These are phyloP conservation scores for Solanum sejunctum DNA, from an alignment of 257 asterid species.

Conservation along the genomic window DNA sequence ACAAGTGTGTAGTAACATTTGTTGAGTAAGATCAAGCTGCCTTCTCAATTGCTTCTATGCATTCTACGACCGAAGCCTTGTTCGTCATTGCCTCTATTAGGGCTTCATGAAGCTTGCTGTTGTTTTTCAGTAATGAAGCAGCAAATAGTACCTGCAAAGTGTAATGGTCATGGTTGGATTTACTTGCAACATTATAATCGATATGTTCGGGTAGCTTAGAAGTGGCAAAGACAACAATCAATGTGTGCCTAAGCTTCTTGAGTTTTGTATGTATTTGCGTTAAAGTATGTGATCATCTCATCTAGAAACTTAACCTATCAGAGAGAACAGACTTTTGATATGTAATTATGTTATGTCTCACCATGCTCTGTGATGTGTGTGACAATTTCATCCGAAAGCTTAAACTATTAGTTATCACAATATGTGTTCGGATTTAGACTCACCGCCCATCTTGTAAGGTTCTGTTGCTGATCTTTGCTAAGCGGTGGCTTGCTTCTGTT, in stretches of 20 bases:
- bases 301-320: neutral
- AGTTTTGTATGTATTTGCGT: neutral
- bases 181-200: neutral
- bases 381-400: neutral
- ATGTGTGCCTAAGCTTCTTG: neutral
- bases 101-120: conserved; percentile 56
- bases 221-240: neutral
- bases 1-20: neutral
- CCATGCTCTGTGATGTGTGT: neutral
- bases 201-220: neutral
- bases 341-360: neutral
- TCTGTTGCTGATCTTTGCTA: conserved; percentile 90
- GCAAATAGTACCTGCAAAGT: conserved; percentile 60
- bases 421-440: neutral
- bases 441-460: conserved; percentile 98
- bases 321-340: neutral
- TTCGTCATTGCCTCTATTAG: conserved; percentile 71
- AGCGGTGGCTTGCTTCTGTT: conserved; percentile 80
- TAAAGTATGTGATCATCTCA: neutral
- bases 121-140: conserved; percentile 68
- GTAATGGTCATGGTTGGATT: neutral
- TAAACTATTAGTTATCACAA: neutral
- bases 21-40: conserved; percentile 11
- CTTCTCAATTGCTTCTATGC: conserved; percentile 88
- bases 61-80: conserved; percentile 71